A percentile compares a stretch with the other conserved stretches of the same genome.
Conservation (phyloP, 768 basidiomycete genomes). For the Hypholoma fasciculare region DNA sequence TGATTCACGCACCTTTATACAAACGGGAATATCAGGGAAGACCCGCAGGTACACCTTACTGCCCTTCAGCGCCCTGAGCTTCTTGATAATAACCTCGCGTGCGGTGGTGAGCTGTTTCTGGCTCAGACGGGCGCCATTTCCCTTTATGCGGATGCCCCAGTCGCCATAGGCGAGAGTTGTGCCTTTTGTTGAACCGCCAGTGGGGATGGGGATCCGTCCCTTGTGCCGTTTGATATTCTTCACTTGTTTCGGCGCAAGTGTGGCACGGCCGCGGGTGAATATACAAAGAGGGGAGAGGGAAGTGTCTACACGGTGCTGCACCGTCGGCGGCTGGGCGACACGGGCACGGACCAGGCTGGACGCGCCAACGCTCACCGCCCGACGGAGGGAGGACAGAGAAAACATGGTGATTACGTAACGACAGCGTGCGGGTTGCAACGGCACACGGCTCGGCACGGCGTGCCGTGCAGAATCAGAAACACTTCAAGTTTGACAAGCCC, state of each 20-base stretch:
- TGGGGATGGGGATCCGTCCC: slow-evolving; percentile 82
- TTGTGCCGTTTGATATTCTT: slow-evolving; percentile 90
- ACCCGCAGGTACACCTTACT: slow-evolving; percentile 84
- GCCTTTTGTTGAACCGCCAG: slow-evolving; percentile 89
- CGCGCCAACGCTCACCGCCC: slow-evolving; percentile 21
- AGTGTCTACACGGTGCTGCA: slow-evolving; percentile 21
- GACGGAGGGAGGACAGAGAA: slow-evolving; percentile 41
- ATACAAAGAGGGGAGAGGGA: slow-evolving; percentile 33
- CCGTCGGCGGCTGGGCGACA: slow-evolving; percentile 13
- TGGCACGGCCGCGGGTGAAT: slow-evolving; percentile 48
- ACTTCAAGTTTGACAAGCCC: too few relatives aligned
- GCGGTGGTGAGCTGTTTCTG: slow-evolving; percentile 90
- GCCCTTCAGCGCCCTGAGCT: slow-evolving; percentile 88
- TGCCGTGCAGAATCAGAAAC: too few relatives aligned
- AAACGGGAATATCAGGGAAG: slow-evolving; percentile 97
- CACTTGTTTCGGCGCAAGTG: slow-evolving; percentile 82
- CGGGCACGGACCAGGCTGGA: background rate
- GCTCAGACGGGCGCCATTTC: slow-evolving; percentile 74
- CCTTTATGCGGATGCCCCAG: slow-evolving; percentile 89
- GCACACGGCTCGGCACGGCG: background rate
- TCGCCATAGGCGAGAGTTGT: slow-evolving; percentile 91
- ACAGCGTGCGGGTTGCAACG: background rate
- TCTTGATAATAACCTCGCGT: slow-evolving; percentile 86
- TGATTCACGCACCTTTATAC: slow-evolving; percentile 74
- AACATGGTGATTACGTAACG: slow-evolving; percentile 38